Conservation (phyloP, 768 basidiomycete genomes). For the Mycena albidolilacea region DNA sequence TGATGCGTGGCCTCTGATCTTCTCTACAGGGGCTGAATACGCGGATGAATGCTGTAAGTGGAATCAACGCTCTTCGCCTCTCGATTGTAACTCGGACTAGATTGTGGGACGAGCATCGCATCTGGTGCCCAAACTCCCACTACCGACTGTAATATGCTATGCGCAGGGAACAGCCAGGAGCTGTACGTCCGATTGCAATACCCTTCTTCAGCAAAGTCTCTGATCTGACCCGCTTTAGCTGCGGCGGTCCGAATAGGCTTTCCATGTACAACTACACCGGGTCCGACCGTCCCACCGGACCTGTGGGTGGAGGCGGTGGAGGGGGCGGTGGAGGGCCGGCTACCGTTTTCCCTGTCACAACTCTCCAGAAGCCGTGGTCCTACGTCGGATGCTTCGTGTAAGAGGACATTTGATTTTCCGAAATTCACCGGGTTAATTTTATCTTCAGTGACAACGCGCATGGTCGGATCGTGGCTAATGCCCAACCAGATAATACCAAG, state of each 20-base stretch:
- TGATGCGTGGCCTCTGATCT: not conserved
- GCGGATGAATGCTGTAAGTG: constrained; percentile 67
- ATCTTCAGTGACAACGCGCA: constrained; percentile 69
- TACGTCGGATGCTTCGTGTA: constrained; percentile 80
- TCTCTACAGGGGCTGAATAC: constrained; percentile 26
- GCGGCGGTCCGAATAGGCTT: constrained; percentile 79
- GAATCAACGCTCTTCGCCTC: constrained; percentile 22
- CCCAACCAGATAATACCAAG: constrained; percentile 46
- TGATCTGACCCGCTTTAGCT: constrained; percentile 44
- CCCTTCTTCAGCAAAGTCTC: not conserved
- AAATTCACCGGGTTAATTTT: not conserved
- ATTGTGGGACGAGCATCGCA: constrained; percentile 63
- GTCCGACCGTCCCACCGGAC: constrained; percentile 58
- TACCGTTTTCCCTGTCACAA: constrained; percentile 62
- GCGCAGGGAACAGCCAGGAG: constrained; percentile 71
- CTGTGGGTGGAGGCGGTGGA: constrained; percentile 54
- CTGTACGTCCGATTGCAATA: constrained; percentile 44
- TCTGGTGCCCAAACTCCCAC: constrained; percentile 61
- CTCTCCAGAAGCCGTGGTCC: constrained; percentile 69
- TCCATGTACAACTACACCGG: constrained; percentile 82
- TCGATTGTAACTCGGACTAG: constrained; percentile 46
- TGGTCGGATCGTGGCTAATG: constrained; percentile 71
- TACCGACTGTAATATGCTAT: constrained; percentile 78
- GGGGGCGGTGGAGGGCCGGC: constrained; percentile 48
- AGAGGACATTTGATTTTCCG: constrained; percentile 30